Evolutionary conservation across 495 filamentous ascomycete genomes (phyloP), one percentile per base, ranked within the genome.

Genomic region (Durotheca rogersii): DNA sequence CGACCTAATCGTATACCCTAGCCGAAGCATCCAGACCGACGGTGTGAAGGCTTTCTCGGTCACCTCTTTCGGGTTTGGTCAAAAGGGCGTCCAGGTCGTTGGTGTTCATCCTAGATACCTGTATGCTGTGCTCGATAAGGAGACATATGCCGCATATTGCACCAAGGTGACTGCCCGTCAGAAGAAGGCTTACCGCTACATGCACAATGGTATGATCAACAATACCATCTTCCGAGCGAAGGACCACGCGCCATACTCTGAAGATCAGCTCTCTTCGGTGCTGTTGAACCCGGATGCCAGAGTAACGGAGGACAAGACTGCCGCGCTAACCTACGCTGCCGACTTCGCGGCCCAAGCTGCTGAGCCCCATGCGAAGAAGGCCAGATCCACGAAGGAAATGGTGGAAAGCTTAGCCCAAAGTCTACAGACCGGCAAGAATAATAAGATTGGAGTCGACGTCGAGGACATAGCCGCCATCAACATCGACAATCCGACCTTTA

Each of bases 21-120:
- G 86, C 68, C 86, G 85, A 47, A 90, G 81, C 72, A 91, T 99
- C 61, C 94, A 99, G 74, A 99, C 93, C 19, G 93, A 97, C 62
- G 93, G 94, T 44, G 75, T 99, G 72, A 97, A 96, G 72, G 93
- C 93, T 4, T 97, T 99, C 81, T 95, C 89, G 0, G 86, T 99
- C 44, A 99, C 94, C 10, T 99, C 93, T 1, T 99, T 99, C 72
- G 93, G 93, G 70, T 99, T 99, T 75, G 93, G 93, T 50, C 93
- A 99, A 71, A 97, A 97, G 81, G 93, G 93, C 62, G 90, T 93
- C 39, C 94, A 97, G 72, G 91, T 86, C 35, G 90, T 99, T 66
- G 94, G 92, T 72, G 87, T 99, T 41, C 92, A 97, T 68, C 88
- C 93, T 47, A 90, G 85, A 68, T 99, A 97, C 68, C 83, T 99